A percentile compares a stretch with the other conserved stretches of the same genome.
Evolutionary conservation across 257 asterid species (phyloP).

Genomic region (Solanum neorickii): DNA sequence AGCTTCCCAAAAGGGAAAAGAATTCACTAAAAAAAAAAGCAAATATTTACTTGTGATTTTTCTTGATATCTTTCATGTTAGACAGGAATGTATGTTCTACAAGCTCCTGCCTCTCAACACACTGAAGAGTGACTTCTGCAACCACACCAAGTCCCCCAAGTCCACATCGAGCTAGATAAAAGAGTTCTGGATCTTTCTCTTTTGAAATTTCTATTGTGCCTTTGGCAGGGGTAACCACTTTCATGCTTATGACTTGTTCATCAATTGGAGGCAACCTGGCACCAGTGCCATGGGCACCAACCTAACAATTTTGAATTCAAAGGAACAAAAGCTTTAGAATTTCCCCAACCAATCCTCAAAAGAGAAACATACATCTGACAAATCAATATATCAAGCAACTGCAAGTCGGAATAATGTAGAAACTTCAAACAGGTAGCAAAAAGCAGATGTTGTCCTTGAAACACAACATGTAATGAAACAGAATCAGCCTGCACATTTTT

Average conservation of each 20-base stretch:
- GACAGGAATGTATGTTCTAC: slow-evolving; percentile 83
- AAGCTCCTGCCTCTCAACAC: slow-evolving; percentile 91
- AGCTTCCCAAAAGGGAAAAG: neutral
- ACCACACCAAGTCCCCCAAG: slow-evolving; percentile 99
- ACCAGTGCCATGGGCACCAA: slow-evolving; percentile 98
- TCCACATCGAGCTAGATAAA: slow-evolving; percentile 93
- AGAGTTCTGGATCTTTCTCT: slow-evolving; percentile 84
- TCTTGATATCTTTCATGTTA: slow-evolving; percentile 64
- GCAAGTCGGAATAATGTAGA: neutral
- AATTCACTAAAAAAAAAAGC: neutral
- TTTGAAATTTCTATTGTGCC: slow-evolving; percentile 80
- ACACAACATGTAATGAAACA: neutral
- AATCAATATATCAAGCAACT: neutral
- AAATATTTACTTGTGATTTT: slow-evolving; percentile 72
- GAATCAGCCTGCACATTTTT: neutral
- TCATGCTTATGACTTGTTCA: slow-evolving; percentile 95
- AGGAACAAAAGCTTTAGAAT: neutral
- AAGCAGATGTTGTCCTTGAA: neutral
- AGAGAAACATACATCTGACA: neutral
- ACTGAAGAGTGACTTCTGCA: slow-evolving; percentile 89
- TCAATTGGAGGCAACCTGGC: slow-evolving; percentile 90
- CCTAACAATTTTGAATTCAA: slow-evolving; percentile 31
- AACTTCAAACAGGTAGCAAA: neutral
- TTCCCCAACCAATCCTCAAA: neutral
- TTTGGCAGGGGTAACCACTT: slow-evolving; percentile 81